These are phyloP conservation scores for Claviceps sorghi DNA, from an alignment of 2,329 filamentous ascomycete genomes.

Conservation along the genomic window DNA sequence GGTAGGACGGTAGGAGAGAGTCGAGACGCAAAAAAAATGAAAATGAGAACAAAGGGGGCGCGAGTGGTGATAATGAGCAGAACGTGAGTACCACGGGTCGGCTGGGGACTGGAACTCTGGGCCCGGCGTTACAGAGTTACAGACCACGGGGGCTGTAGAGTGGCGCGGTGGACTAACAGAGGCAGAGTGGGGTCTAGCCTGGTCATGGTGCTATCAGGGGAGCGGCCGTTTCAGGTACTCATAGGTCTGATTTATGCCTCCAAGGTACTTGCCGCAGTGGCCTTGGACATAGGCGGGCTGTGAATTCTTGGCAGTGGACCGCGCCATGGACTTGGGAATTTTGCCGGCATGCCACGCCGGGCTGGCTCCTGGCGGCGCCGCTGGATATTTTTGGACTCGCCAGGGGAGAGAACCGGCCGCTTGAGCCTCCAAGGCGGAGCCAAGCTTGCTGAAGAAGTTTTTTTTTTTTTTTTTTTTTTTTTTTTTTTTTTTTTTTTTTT, in stretches of 20 bases:
- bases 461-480: no score
- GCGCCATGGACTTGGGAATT: background rate
- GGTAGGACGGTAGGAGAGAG: background rate
- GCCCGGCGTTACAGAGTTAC: no score
- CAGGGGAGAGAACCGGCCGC: no score
- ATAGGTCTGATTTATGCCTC: background rate
- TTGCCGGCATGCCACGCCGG: background rate
- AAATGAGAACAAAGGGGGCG: background rate
- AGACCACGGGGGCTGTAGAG: background rate
- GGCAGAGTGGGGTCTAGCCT: no score
- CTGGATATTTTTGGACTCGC: background rate
- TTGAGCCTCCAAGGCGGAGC: no score
- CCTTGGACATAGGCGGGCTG: background rate
- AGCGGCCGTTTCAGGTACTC: background rate
- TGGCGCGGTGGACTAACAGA: background rate
- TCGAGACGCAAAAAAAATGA: background rate
- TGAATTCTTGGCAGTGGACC: background rate
- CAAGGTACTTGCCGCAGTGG: background rate
- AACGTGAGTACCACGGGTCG: background rate
- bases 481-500: no score
- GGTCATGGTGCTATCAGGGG: background rate
- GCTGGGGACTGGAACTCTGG: background rate
- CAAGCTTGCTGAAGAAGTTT: no score
- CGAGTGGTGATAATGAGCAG: background rate
- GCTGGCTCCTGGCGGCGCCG: background rate